Evolutionary conservation across 257 asterid genomes (phyloP).

Genomic region (Fraxinus excelsior): DNA sequence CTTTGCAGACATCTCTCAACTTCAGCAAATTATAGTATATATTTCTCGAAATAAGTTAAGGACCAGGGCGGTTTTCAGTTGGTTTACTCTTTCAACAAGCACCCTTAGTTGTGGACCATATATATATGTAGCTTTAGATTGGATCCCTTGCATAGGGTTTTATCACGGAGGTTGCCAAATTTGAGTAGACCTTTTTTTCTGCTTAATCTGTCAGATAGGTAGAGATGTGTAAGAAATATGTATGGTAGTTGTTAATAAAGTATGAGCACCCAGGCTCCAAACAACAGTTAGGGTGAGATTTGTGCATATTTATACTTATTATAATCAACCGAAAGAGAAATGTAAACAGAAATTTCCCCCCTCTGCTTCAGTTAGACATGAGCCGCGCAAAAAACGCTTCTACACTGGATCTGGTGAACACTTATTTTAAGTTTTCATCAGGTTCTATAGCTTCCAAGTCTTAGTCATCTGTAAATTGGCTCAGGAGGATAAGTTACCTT

Average conservation of each 20-base stretch:
- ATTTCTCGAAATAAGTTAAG: neutral
- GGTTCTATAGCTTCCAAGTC: neutral
- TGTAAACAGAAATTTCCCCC: neutral
- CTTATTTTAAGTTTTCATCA: neutral
- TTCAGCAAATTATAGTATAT: neutral
- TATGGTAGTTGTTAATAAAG: neutral
- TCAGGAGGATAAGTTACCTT: neutral
- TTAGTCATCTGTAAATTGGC: neutral
- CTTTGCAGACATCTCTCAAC: constrained; percentile 4
- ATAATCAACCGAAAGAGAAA: neutral
- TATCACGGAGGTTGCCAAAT: no score
- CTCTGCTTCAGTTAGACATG: neutral
- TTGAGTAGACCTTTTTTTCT: no score
- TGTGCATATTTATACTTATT: no score
- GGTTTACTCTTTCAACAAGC: no score
- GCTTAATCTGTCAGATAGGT: no score
- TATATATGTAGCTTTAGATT: no score
- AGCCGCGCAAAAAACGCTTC: neutral
- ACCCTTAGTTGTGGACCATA: no score
- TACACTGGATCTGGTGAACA: neutral
- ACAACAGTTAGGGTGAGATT: neutral
- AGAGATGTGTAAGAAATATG: neutral
- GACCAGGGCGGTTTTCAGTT: no score
- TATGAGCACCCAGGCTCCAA: neutral
- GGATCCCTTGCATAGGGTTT: no score